A percentile compares a stretch with the other conserved stretches of the same genome.
These are phyloP conservation scores for Schizochytrium sp. DNA, from an alignment of 108 stramenopile species.

Conservation along the genomic window DNA sequence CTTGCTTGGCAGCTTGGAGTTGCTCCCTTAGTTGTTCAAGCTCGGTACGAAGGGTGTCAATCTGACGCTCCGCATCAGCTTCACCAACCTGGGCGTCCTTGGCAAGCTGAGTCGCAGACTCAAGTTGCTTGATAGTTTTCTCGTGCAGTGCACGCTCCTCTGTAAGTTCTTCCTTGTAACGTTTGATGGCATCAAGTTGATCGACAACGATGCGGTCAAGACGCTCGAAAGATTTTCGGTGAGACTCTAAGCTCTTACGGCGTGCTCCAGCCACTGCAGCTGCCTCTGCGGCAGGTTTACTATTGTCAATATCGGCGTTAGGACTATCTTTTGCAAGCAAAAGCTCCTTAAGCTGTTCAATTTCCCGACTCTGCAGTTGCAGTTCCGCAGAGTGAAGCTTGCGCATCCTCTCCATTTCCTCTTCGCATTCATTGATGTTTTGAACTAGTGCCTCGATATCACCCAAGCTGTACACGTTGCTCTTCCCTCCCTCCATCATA, in stretches of 20 bases:
- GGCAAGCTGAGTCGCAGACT: conserved; percentile 52
- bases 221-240: conserved; percentile 51
- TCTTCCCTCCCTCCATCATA: conserved; percentile 44
- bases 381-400: conserved; percentile 35
- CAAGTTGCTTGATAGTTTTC: conserved; percentile 43
- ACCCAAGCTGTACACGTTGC: conserved; percentile 10
- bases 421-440: conserved; percentile 58
- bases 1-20: not conserved
- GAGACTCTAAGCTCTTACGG: conserved; percentile 51
- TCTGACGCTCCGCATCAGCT: conserved; percentile 52
- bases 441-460: conserved; percentile 46
- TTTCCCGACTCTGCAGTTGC: not conserved
- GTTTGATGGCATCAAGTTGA: conserved; percentile 35
- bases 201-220: conserved; percentile 52
- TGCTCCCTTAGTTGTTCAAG: not conserved
- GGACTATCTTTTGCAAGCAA: not conserved
- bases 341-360: conserved; percentile 4
- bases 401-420: conserved; percentile 59
- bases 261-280: not conserved
- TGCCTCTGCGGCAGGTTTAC: not conserved
- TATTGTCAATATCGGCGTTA: not conserved
- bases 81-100: conserved; percentile 57
- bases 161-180: conserved; percentile 47
- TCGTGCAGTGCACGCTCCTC: conserved; percentile 52
- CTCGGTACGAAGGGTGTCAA: conserved; percentile 1